A percentile compares a stretch with the other conserved stretches of the same genome.
phyloP scores from a whole-genome alignment of 805 yeast species.

The Candida parachauliodes region DNA sequence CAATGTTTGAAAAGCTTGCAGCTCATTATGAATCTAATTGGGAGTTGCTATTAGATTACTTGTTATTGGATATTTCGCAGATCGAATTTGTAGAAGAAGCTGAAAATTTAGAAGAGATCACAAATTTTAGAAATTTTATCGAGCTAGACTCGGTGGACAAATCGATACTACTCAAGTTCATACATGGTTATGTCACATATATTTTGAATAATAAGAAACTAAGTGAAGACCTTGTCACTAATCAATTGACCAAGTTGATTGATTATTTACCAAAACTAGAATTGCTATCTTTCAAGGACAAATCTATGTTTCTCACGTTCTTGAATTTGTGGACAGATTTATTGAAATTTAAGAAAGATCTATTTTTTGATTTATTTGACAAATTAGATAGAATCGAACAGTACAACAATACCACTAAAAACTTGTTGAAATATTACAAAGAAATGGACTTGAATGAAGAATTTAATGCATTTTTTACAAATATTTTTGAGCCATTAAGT shows the following conservation, averaged over 20 bases:
- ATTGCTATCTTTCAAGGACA: conserved; percentile 18
- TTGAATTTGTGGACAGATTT: conserved; percentile 25
- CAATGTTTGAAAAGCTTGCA: conserved; percentile 24
- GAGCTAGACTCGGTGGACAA: conserved; percentile 22
- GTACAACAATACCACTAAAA: conserved; percentile 24
- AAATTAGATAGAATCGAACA: conserved; percentile 21
- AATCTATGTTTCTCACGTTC: conserved; percentile 17
- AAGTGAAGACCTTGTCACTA: conserved; percentile 12
- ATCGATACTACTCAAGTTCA: conserved; percentile 28
- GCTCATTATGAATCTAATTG: conserved; percentile 28
- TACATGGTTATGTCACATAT: conserved; percentile 37
- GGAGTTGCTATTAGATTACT: conserved; percentile 40
- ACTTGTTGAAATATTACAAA: conserved; percentile 21
- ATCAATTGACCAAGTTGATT: conserved; percentile 20
- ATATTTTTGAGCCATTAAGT: conserved; percentile 2
- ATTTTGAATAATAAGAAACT: conserved; percentile 25
- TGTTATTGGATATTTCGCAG: conserved; percentile 43
- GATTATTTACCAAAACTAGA: conserved; percentile 21
- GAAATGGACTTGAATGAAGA: conserved; percentile 13
- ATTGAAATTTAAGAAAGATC: conserved; percentile 13
- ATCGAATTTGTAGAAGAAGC: conserved; percentile 17
- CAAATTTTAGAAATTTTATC: conserved; percentile 27
- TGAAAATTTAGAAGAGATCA: conserved; percentile 8
- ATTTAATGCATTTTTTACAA: conserved; percentile 13
- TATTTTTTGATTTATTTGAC: conserved; percentile 19